A percentile compares a stretch with the other conserved stretches of the same genome.
Conservation (phyloP, 805 yeast genomes). For the Myxozyma nipponensis region DNA sequence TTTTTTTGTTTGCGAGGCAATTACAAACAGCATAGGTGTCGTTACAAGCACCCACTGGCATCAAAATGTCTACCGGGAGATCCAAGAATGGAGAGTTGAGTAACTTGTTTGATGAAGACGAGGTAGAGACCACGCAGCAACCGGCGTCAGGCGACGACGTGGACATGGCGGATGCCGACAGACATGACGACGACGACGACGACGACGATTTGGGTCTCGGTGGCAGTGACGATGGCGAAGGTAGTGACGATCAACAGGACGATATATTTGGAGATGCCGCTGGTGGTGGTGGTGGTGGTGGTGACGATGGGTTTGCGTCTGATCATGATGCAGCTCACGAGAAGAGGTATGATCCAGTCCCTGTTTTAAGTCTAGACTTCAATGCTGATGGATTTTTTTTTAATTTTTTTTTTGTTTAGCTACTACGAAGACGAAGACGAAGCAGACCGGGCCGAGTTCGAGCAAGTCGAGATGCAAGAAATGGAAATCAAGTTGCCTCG, state of each 20-base stretch:
- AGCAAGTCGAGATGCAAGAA: slow-evolving; percentile 31
- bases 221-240: slow-evolving; percentile 9
- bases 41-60: no score
- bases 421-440: slow-evolving; percentile 4
- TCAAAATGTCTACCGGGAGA: not conserved
- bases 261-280: slow-evolving; percentile 21
- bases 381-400: not conserved
- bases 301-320: no score
- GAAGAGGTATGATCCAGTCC: not conserved
- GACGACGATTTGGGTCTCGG: slow-evolving; percentile 2
- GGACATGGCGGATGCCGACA: slow-evolving; percentile 24
- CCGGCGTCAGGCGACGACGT: slow-evolving; percentile 9
- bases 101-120: slow-evolving; percentile 31
- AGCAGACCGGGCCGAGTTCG: slow-evolving; percentile 28
- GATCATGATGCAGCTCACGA: not conserved
- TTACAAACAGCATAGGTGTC: no score
- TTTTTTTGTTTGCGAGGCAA: no score
- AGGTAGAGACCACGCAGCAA: slow-evolving; percentile 12
- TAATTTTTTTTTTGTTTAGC: slow-evolving; percentile 1
- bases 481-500: slow-evolving; percentile 38
- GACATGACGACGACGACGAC: slow-evolving; percentile 1
- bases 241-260: no score
- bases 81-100: slow-evolving; percentile 8
- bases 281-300: slow-evolving; percentile 6
- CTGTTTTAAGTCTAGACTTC: not conserved